These are phyloP conservation scores for Skeletonema marinoi DNA, from an alignment of 108 stramenopile genomes.

Conservation along the genomic window DNA sequence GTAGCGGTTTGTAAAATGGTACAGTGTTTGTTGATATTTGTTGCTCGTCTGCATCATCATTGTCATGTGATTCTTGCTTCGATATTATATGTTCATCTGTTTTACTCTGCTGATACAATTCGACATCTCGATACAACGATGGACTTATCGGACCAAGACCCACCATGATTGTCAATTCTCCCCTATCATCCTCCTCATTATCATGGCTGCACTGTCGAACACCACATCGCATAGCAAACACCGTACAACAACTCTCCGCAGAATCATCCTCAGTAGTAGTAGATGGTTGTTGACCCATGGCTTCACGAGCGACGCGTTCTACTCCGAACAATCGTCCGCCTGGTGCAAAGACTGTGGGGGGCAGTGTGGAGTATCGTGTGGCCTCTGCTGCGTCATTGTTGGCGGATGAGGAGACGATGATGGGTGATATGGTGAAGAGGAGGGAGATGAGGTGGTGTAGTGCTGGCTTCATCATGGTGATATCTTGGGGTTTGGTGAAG, in stretches of 20 bases:
- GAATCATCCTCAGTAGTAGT: too few species aligned
- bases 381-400: constrained; percentile 47
- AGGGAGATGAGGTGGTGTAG: too few species aligned
- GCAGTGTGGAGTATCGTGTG: constrained; percentile 49
- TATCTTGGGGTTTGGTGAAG: too few species aligned
- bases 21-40: background rate
- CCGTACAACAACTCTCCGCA: too few species aligned
- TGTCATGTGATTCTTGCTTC: background rate
- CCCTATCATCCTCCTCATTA: background rate
- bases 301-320: constrained; percentile 50
- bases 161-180: constrained; percentile 62
- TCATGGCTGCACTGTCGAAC: constrained; percentile 22
- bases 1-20: background rate
- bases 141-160: constrained; percentile 53
- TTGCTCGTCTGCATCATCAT: background rate
- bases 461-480: too few species aligned
- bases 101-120: background rate
- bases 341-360: constrained; percentile 78
- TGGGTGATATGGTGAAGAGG: too few species aligned
- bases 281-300: too few species aligned
- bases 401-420: background rate
- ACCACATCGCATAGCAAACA: constrained; percentile 18
- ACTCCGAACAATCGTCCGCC: constrained; percentile 71
- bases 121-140: constrained; percentile 36
- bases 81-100: background rate